Evolutionary conservation across 2,329 filamentous ascomycete genomes (phyloP), one percentile per base, ranked within the genome.

Genomic region (Fusarium solani-melongenae): DNA sequence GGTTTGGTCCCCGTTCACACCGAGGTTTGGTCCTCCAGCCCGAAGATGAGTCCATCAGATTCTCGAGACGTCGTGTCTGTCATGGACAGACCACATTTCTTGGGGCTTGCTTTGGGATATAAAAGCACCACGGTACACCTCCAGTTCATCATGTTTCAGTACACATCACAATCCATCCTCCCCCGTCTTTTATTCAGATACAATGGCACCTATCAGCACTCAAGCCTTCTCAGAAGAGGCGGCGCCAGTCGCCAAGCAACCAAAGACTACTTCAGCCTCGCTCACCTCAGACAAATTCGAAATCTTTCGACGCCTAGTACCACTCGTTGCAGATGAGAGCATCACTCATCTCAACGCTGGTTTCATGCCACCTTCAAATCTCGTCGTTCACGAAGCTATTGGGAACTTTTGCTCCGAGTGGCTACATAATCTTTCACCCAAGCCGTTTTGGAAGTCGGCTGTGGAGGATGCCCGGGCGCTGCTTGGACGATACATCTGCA

Each of bases 331-430:
- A 1, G 62, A 62, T 24, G 51, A 62, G 8, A 34, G 20, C 20
- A 46, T 61, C 27, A 69, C 76, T 7, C 79, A 79, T 39, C 76
- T 82, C n/a, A 81, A 81, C 44, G 74, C 80, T 6, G 75, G 78
- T 7, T 79, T 78, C 12, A 76, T 75, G 58, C 79, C 79, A 0
- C 80, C 79, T 2, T 81, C 78, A 4, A 82, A 81, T 46, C 65
- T 81, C 2, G 69, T 81, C 44, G 71, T 81, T 17, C 77, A 80
- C 58, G 77, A 81, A 34, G 79, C 79, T 12, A 71, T 81, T 20
- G 71, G 62, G 1, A 70, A 69, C 12, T 81, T 78, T 70, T 71
- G 73, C 5, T 63, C 76, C 0, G 74, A 80, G 6, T 75, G 76
- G 2, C 69, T 81, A 0, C 68, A 79, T 61, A 44, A 72, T 2